Conservation (phyloP, 176 grass and related monocot species). For the Musa acuminata region DNA sequence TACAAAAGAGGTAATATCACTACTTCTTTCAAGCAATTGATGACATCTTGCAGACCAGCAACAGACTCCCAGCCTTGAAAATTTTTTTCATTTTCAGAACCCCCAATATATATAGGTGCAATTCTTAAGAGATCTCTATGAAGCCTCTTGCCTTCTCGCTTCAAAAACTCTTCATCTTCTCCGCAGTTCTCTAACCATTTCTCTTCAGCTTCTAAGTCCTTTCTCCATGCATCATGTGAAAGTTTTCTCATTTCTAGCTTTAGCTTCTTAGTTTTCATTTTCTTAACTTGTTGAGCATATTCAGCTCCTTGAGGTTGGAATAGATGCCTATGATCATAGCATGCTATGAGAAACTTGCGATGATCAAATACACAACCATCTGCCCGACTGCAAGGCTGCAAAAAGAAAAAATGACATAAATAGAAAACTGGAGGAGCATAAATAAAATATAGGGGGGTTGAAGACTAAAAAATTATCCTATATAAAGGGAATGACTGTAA, state of each 20-base stretch:
- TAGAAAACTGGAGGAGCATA: neutral
- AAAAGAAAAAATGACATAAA: neutral
- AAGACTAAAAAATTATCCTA: no score
- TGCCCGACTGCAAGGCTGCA: slow-evolving; percentile 84
- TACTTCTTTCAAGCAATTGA: slow-evolving; percentile 90
- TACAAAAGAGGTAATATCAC: slow-evolving; percentile 87
- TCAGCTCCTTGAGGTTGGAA: slow-evolving; percentile 81
- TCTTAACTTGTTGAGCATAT: slow-evolving; percentile 51
- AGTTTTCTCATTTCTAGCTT: slow-evolving; percentile 59
- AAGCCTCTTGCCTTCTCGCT: slow-evolving; percentile 80
- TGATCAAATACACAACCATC: slow-evolving; percentile 93
- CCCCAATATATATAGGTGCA: slow-evolving; percentile 86
- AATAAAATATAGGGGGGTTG: neutral
- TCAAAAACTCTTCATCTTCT: slow-evolving; percentile 97
- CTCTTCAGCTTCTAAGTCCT: slow-evolving; percentile 84
- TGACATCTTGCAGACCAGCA: slow-evolving; percentile 87
- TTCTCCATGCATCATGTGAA: slow-evolving; percentile 76
- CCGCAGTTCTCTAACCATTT: slow-evolving; percentile 98
- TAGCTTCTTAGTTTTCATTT: slow-evolving; percentile 79
- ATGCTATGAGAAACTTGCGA: slow-evolving; percentile 95
- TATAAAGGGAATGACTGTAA: slow-evolving; percentile 1
- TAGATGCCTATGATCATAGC: slow-evolving; percentile 73
- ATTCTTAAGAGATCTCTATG: slow-evolving; percentile 87
- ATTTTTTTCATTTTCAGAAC: slow-evolving; percentile 50
- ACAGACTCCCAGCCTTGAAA: slow-evolving; percentile 89